Conservation (phyloP, 1,139 yeast genomes). For the Keqinozyma sinolaborantium region DNA sequence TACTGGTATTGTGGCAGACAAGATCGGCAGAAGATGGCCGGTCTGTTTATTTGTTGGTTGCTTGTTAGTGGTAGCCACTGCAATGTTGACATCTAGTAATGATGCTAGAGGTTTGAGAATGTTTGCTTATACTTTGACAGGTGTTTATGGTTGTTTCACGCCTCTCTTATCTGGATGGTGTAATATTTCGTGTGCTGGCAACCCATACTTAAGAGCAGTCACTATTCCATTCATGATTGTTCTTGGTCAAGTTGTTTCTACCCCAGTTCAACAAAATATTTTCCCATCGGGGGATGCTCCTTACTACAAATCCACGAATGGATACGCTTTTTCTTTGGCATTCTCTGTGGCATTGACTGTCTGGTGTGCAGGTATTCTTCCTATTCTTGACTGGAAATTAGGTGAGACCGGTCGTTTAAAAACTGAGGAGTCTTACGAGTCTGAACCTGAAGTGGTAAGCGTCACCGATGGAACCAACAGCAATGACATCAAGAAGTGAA, state of each 20-base stretch:
- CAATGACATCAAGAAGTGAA: neutral
- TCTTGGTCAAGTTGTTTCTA: neutral
- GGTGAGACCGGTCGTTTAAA: neutral
- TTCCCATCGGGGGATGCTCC: constrained; percentile 1
- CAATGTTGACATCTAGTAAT: neutral
- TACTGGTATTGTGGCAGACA: constrained; percentile 18
- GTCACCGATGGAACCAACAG: neutral
- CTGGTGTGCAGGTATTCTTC: neutral
- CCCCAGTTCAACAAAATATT: constrained; percentile 1
- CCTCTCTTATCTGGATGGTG: constrained; percentile 1
- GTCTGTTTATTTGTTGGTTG: constrained; percentile 3
- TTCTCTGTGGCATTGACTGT: constrained; percentile 1
- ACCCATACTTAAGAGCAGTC: constrained; percentile 1
- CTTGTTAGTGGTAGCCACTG: neutral
- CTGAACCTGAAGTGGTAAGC: neutral
- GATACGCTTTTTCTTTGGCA: constrained; percentile 1
- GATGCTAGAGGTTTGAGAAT: constrained; percentile 1
- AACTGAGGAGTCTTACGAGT: neutral
- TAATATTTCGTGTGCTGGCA: constrained; percentile 1
- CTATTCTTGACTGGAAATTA: neutral
- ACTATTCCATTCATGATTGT: constrained; percentile 1
- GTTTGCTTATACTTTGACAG: constrained; percentile 1
- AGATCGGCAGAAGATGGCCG: constrained; percentile 16
- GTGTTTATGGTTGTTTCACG: constrained; percentile 1
- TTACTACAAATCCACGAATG: constrained; percentile 1